Base-by-base conservation (phyloP, 148 eudicot genomes). In the Selenicereus undatus region DNA sequence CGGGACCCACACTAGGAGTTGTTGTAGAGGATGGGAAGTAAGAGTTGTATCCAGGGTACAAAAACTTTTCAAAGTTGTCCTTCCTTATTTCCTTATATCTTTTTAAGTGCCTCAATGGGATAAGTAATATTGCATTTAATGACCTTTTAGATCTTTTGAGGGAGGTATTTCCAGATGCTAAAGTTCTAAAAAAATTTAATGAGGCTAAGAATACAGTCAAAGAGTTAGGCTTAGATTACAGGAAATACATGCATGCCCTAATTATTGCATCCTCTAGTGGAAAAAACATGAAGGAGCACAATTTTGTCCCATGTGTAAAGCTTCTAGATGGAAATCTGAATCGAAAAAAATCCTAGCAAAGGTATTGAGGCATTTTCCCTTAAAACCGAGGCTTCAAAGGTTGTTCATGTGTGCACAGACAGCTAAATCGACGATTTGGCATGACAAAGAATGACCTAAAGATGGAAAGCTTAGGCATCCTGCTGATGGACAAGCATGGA, bases 161-260 rank as follows among this genome's bases (percentile, higher is more conserved):
- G 26, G 76, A 74, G 30, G 76, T 32, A 8, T 43, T 74, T 74
- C 76, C 76, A 21, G 76, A 48, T 27, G 39, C 56, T 17, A 51
- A 50, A 74, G 36, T 74, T 51, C 77, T 62, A 5, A 50, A 74
- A 74, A 48, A 52, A 2, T 48, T 50, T 48, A 27, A 48, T 74
- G 36, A 74, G 51, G 39, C 62, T n/a, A 74, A 43, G 17, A 74
- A 50, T 10, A 50, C 51, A 10, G 77, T n/a, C n/a, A n/a, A n/a
- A n/a, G n/a, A n/a, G n/a, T n/a, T n/a, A n/a, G n/a, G n/a, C n/a
- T n/a, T n/a, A n/a, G n/a, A n/a, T n/a, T n/a, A n/a, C n/a, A n/a
- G n/a, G n/a, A n/a, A n/a, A n/a, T n/a, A n/a, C n/a, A n/a, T n/a
- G n/a, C n/a, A n/a, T n/a, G n/a, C n/a, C n/a, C n/a, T n/a, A n/a